Base-by-base conservation (phyloP, 495 filamentous ascomycete species). In the Apodospora peruviana region DNA sequence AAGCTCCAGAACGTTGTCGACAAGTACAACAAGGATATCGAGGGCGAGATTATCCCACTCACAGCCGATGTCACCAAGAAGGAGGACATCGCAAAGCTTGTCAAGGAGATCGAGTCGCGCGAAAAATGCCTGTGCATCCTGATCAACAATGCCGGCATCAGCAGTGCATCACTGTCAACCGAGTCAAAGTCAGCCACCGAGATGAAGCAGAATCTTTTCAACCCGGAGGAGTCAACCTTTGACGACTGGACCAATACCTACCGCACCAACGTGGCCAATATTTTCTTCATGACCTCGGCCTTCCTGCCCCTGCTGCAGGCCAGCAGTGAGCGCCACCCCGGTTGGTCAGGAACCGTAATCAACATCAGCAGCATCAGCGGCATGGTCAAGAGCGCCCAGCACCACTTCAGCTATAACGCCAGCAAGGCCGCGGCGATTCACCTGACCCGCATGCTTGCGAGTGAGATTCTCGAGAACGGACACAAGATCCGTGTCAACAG, bases 81-180 rank as follows among this genome's bases (percentile, higher is more conserved):
- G 53, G 79, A 81, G n/a, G 85, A 87, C 34, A 72, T 83, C 51
- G 79, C 80, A 59, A 71, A 65, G 18, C 67, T 89, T 10, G 86
- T 81, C 0, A 72, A 77, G 32, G 80, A 87, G 65, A 70, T 91
- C 20, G 64, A 63, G 34, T 77, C 75, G 51, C 75, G 77, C 34
- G 86, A 90, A 56, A 71, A 72, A 48, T 83, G 81, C 53, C 79
- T 91, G 14, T 79, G 87, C 55, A 76, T 90, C 48, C 78, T 91
- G 1, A 79, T 91, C 53, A 90, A 90, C 71, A 93, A 91, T 68
- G 84, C 82, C 16, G 88, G 88, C 41, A 76, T 82, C 18, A 85
- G 80, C 62, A 84, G 79, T 40, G 16, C 40, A 1, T 52, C 52
- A 75, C 81, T 84, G 23, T 81, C 80, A 0, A 51, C 64, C 74